Base-by-base conservation (phyloP, 2,329 filamentous ascomycete genomes). In the Chalaropsis ovoidea region DNA sequence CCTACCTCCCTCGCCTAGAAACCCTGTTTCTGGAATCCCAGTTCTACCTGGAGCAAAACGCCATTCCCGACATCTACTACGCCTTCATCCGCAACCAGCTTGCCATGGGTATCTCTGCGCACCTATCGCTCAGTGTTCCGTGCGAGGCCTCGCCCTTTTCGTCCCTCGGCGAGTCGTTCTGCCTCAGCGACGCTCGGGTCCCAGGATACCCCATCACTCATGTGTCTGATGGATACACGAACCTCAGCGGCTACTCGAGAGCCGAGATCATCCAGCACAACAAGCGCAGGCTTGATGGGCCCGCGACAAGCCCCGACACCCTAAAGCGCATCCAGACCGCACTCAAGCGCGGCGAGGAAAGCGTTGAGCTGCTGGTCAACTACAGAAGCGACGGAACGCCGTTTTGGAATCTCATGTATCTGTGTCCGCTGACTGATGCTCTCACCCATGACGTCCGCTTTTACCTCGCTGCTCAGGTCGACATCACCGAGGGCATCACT, bases 91-190 rank as follows among this genome's bases (percentile, higher is more conserved):
- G 78, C 64, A 75, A 79, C 65, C 81, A 82, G 69, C 73, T 83
- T 64, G 77, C 77, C 0, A 71, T 76, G 39, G 77, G 77, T 62
- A 78, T 79, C 3, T 75, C 75, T 2, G 72, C 74, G 45, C 78
- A 80, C 0, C 71, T 84, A 2, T 75, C 78, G 1, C 71, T 75
- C 4, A 73, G 72, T 1, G 68, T 69, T 0, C 72, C 71, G n/a
- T 72, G 73, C 22, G 71, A 73, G 1, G 67, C 70, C 8, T 72
- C 73, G 4, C 70, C 75, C 62, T 85, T 80, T 64, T 78, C 79
- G 2, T 83, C 83, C 0, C 75, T 86, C 0, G 82, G 81, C 8
- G 77, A 82, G 61, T 81, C 82, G 24, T 85, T 86, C 69, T 82
- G 81, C 65, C 71, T 86, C 17, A 83, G 80, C 0, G 79, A 85